These are phyloP conservation scores for Corrigiola litoralis DNA, from an alignment of 179 eudicot species.

Conservation along the genomic window DNA sequence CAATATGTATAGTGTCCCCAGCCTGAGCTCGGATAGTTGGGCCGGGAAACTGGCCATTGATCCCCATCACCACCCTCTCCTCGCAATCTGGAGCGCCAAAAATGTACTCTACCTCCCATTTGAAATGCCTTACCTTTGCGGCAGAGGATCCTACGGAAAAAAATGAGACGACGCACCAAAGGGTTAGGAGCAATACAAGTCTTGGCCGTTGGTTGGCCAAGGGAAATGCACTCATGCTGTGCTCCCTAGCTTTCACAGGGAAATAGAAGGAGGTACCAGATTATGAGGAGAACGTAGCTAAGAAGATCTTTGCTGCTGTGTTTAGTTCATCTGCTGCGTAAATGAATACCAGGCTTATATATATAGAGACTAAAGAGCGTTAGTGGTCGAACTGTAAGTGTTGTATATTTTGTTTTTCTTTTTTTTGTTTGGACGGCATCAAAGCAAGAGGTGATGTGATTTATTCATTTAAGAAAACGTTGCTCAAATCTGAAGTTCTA, in stretches of 20 bases:
- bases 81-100: conserved; percentile 69
- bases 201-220: conserved; percentile 5
- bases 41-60: conserved; percentile 87
- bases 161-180: background rate
- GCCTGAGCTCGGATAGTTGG: conserved; percentile 60
- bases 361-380: no score
- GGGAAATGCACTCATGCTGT: conserved; percentile 9
- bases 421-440: no score
- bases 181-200: background rate
- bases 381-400: no score
- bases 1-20: conserved; percentile 56
- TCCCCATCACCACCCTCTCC: conserved; percentile 64
- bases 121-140: conserved; percentile 35
- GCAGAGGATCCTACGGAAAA: conserved; percentile 12
- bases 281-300: no score
- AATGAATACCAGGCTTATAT: no score
- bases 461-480: no score
- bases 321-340: no score
- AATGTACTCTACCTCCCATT: conserved; percentile 71
- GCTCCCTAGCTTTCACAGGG: background rate
- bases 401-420: no score
- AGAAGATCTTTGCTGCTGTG: no score
- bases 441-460: no score
- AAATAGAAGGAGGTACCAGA: background rate
- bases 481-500: no score